Conservation (phyloP, 2,329 filamentous ascomycete genomes). For the Alternaria ethzedia region DNA sequence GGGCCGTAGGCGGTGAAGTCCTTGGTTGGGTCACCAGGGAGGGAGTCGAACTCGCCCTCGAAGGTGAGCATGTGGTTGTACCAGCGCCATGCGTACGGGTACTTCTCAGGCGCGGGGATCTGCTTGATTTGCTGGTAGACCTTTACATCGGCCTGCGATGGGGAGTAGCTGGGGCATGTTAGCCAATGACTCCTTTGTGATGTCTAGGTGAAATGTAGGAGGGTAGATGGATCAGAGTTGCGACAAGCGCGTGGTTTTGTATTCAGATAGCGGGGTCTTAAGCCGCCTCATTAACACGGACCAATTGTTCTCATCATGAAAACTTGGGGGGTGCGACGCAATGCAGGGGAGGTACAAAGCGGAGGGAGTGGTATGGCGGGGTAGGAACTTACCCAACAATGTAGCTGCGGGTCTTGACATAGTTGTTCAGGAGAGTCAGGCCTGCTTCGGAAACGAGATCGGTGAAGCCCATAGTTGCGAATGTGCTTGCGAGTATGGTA, state of each 20-base stretch:
- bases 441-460: slow-evolving; percentile 72
- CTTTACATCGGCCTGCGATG: slow-evolving; percentile 95
- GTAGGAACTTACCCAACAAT: slow-evolving; percentile 75
- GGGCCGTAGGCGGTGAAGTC: slow-evolving; percentile 90
- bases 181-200: slow-evolving; percentile 27
- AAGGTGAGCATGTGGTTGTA: slow-evolving; percentile 98
- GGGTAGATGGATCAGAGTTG: slow-evolving; percentile 66
- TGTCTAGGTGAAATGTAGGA: slow-evolving; percentile 14
- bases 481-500: slow-evolving; percentile 15
- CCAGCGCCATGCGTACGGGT: slow-evolving; percentile 94
- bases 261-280: slow-evolving; percentile 88
- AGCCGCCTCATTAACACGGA: slow-evolving; percentile 95
- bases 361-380: slow-evolving; percentile 30
- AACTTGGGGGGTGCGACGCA: slow-evolving; percentile 38
- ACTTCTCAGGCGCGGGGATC: slow-evolving; percentile 81
- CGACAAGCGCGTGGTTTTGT: slow-evolving; percentile 76
- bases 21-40: slow-evolving; percentile 90
- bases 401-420: slow-evolving; percentile 78
- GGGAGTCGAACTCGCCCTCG: slow-evolving; percentile 88
- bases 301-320: slow-evolving; percentile 86
- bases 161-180: slow-evolving; percentile 59
- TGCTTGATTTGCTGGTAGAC: slow-evolving; percentile 87
- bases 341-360: slow-evolving; percentile 22
- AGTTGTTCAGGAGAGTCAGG: slow-evolving; percentile 72
- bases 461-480: slow-evolving; percentile 70